Conservation (phyloP, 768 basidiomycete genomes). For the Agrocybe praecox region DNA sequence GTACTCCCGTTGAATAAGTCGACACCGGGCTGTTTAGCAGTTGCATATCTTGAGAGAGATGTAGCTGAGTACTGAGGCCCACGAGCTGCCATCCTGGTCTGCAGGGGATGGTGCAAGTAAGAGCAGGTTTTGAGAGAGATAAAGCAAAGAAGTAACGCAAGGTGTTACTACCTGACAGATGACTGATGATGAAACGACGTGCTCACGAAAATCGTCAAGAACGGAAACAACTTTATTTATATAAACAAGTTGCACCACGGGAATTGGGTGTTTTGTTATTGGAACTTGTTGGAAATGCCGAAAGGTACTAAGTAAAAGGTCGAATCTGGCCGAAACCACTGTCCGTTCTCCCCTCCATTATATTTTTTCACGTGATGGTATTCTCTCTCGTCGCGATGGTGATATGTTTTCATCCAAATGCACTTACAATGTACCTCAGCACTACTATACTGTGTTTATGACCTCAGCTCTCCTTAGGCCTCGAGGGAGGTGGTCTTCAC, state of each 20-base stretch:
- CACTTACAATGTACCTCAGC: not conserved
- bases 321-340: slow-evolving; percentile 9
- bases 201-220: not conserved
- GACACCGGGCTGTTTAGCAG: slow-evolving; percentile 46
- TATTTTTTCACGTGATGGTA: slow-evolving; percentile 16
- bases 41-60: slow-evolving; percentile 66
- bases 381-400: slow-evolving; percentile 16
- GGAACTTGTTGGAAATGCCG: not conserved
- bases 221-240: not conserved
- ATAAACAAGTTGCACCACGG: not conserved
- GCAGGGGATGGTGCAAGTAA: not conserved
- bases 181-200: slow-evolving; percentile 13
- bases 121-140: slow-evolving; percentile 4
- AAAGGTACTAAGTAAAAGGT: slow-evolving; percentile 1
- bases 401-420: not conserved
- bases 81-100: slow-evolving; percentile 55
- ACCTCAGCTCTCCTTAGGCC: too few species aligned
- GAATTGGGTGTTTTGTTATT: not conserved
- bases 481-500: too few species aligned
- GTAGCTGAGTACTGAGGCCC: slow-evolving; percentile 68
- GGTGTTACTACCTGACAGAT: slow-evolving; percentile 3
- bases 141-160: slow-evolving; percentile 10
- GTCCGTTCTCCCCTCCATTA: too few species aligned
- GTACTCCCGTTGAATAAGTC: slow-evolving; percentile 44
- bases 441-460: too few species aligned